Conservation (phyloP, 208 protist species). For the Wallacemonas sp. region DNA sequence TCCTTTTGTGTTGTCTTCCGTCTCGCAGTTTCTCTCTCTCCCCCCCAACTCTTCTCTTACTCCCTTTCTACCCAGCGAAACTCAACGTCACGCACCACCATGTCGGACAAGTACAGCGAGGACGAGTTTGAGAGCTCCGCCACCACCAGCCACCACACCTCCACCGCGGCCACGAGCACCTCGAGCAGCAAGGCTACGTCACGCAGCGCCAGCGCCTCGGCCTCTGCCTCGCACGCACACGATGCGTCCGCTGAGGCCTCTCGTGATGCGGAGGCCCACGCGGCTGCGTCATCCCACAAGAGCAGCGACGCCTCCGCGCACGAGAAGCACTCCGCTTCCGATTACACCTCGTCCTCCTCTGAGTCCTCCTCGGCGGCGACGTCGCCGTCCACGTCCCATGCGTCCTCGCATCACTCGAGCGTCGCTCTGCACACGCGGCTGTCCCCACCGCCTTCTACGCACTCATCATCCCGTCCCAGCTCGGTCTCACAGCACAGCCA, state of each 20-base stretch:
- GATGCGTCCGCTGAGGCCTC: not conserved
- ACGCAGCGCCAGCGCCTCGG: constrained; percentile 11
- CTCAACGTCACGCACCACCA: too few relatives aligned
- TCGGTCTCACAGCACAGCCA: constrained; percentile 9
- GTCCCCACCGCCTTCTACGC: not conserved
- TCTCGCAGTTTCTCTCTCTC: too few relatives aligned
- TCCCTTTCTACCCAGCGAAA: too few relatives aligned
- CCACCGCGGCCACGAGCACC: not conserved
- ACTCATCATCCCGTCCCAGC: not conserved
- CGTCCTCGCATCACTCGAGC: not conserved
- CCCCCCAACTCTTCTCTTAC: too few relatives aligned
- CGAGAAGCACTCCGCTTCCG: not conserved
- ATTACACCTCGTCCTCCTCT: not conserved
- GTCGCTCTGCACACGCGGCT: not conserved
- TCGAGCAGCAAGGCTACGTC: constrained; percentile 12
- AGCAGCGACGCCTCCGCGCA: not conserved
- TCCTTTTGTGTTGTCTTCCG: too few relatives aligned
- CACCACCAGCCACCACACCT: constrained; percentile 1
- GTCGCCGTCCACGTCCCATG: not conserved
- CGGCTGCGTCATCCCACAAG: not conserved
- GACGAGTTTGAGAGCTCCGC: constrained; percentile 42
- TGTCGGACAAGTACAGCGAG: constrained; percentile 28
- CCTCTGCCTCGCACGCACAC: not conserved
- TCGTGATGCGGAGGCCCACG: not conserved
- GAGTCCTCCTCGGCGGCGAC: constrained; percentile 2